phyloP scores from a whole-genome alignment of 116 monocot genomes.

The Papilionanthe hybrid region DNA sequence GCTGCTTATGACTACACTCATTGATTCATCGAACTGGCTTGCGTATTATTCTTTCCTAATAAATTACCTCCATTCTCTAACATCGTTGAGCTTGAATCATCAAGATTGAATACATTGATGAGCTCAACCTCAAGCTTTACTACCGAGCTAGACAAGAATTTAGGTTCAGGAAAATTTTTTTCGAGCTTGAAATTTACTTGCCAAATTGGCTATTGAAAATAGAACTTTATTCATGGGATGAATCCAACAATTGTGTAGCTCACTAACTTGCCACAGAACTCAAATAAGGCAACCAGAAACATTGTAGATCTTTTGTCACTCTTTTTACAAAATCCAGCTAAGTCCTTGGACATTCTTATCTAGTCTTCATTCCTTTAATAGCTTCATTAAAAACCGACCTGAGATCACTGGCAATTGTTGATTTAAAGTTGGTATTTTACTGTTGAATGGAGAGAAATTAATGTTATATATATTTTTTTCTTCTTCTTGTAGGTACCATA shows the following conservation, averaged over 20 bases:
- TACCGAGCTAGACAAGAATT: no score
- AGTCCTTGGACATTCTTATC: neutral
- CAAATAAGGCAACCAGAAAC: neutral
- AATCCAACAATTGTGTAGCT: neutral
- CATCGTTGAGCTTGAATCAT: no score
- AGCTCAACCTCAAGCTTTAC: no score
- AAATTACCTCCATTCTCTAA: no score
- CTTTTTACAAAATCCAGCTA: neutral
- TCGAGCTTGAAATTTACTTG: no score
- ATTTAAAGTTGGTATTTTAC: neutral
- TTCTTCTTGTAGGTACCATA: slow-evolving; percentile 49
- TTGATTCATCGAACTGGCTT: no score
- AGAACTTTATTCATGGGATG: no score
- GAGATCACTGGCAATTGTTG: neutral
- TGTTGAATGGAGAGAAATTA: neutral
- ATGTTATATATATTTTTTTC: neutral
- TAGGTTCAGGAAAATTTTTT: no score
- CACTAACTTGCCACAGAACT: neutral
- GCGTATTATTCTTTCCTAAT: no score
- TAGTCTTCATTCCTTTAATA: neutral
- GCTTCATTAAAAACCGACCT: neutral
- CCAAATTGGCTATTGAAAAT: no score
- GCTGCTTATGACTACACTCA: no score
- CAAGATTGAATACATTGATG: no score
- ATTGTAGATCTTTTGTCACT: neutral